Evolutionary conservation across 257 asterid species (phyloP).

Genomic region (Cinchona pubescens): DNA sequence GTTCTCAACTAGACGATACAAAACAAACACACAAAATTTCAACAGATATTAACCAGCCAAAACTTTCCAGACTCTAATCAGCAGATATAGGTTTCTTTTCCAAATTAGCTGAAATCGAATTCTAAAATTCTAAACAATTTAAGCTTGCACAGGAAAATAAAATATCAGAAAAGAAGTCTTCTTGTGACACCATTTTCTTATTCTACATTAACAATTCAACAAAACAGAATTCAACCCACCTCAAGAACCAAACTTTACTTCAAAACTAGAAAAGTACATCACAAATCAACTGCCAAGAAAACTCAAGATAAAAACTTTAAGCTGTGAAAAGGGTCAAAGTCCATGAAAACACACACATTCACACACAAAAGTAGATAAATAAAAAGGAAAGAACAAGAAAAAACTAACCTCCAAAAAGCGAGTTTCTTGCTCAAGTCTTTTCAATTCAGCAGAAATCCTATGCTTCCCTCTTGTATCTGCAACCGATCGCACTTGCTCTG

Average conservation of each 20-base stretch:
- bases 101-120: not conserved
- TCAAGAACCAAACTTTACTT: conserved; percentile 9
- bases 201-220: not conserved
- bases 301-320: conserved; percentile 1
- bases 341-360: not conserved
- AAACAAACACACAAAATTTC: not conserved
- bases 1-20: not conserved
- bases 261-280: not conserved
- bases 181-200: conserved; percentile 14
- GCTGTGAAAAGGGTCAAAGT: not conserved
- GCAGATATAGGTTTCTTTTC: too few species aligned
- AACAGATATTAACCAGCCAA: not conserved
- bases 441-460: conserved; percentile 83
- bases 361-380: conserved; percentile 3
- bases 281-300: not conserved
- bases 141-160: not conserved
- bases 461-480: conserved; percentile 86
- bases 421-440: conserved; percentile 92
- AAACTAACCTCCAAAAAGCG: conserved; percentile 77
- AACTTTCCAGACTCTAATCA: not conserved
- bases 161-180: not conserved
- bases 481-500: conserved; percentile 55
- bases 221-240: not conserved
- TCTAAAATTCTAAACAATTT: too few species aligned
- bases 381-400: conserved; percentile 2